Evolutionary conservation across 192 early-diverging fungal genomes (phyloP).

Genomic region (Kappamyces sp.): DNA sequence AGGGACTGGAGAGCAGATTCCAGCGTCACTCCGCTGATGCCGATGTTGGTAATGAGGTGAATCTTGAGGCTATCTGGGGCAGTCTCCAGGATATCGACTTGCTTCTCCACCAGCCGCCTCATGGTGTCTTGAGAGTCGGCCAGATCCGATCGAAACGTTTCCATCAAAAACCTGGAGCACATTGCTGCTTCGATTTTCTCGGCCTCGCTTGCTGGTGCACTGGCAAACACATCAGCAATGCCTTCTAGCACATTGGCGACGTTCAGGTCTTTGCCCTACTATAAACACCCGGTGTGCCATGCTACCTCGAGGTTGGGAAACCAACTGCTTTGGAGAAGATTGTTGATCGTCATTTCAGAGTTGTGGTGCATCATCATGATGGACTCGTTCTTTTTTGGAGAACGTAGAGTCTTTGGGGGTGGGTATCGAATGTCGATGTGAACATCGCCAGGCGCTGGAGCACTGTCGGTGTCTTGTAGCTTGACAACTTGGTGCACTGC

Average conservation of each 20-base stretch:
- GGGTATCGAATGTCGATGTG: too few relatives aligned
- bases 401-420: too few relatives aligned
- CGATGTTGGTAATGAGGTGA: slow-evolving; percentile 13
- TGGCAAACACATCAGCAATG: background rate
- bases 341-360: too few relatives aligned
- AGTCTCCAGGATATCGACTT: background rate
- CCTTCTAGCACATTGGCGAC: slow-evolving; percentile 2
- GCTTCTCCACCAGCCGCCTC: too few relatives aligned
- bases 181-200: slow-evolving; percentile 11
- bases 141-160: slow-evolving; percentile 14
- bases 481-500: too few relatives aligned
- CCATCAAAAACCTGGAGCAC: slow-evolving; percentile 3
- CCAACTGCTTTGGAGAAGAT: background rate
- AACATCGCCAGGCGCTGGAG: too few relatives aligned
- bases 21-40: background rate
- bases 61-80: slow-evolving; percentile 1
- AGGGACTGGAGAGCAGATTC: slow-evolving; percentile 8
- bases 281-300: background rate
- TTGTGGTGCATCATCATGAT: too few relatives aligned
- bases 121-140: background rate
- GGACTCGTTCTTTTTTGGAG: too few relatives aligned
- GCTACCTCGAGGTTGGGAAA: slow-evolving; percentile 7
- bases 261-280: slow-evolving; percentile 8
- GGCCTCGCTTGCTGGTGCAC: slow-evolving; percentile 1
- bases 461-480: too few relatives aligned